Evolutionary conservation across 768 basidiomycete genomes (phyloP), one percentile per base, ranked within the genome.

Genomic region (Megacollybia marginata): DNA sequence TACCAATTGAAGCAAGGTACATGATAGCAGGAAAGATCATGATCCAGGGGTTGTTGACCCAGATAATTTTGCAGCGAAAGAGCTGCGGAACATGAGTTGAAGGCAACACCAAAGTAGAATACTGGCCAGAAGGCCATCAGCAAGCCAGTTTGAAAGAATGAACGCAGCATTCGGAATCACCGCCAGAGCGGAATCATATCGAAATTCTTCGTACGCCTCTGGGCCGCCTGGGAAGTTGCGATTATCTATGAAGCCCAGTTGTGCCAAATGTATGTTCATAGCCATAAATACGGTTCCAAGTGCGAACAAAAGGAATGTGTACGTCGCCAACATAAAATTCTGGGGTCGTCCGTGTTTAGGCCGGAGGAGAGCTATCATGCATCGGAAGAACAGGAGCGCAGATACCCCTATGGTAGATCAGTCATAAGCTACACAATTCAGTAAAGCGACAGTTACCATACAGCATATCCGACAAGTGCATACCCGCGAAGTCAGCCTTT

Each of bases 171-270:
- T 62, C 5, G 52, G 50, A 8, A 57, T 38, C 47, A 52, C 48
- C 23, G 47, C 49, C 55, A 52, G 9, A 53, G 55, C 48, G 54
- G 67, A 47, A 52, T 50, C 1, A 8, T 15, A 8, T 18, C 5
- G 38, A 40, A 47, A n/a, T 8, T 52, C 48, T 15, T 57, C 57
- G 33, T 50, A 69, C 9, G 54, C 56, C 9, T 42, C 55, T 4
- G 67, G 66, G 12, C 67, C 67, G 3, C 65, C 64, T 0, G 61
- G 61, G 34, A 58, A 67, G 43, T 66, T 55, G 5, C 67, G 59
- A 43, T 60, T 44, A 47, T 69, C 60, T 38, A 69, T 59, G 47
- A 66, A 67, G 0, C 56, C 52, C 48, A 63, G 54, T 32, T 65
- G 62, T 0, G 56, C 56, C 38, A 65, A 58, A 15, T 54, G 35